Base-by-base conservation (phyloP, 805 yeast genomes). In the Kluyveromyces aestuarii region DNA sequence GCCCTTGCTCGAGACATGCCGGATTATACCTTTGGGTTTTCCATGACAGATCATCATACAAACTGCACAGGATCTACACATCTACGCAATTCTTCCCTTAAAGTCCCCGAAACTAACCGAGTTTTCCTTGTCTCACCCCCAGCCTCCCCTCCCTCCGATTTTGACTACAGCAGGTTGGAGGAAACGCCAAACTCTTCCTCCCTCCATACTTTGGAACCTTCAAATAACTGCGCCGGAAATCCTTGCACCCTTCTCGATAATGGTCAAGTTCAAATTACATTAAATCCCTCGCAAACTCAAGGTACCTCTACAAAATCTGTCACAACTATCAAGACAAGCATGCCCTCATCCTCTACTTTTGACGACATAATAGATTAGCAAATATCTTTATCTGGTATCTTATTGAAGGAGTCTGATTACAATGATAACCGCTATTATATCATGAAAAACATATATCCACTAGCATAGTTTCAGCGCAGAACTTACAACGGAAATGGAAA, bases 111-210 rank as follows among this genome's bases (percentile, higher is more conserved):
- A 40, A 53, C 62, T 39, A 55, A 61, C 8, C 58, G 64, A 44
- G 50, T 67, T 61, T 71, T 71, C 52, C 50, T 71, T 40, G 65
- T 71, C 6, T 69, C 74, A 0, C 75, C 75, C 7, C 74, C 74
- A 16, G 59, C 66, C 6, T 70, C 74, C 3, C 74, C 74, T 1
- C 73, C 74, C 6, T 68, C 69, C 4, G 74, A 57, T 19, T 71
- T 71, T 48, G 68, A 70, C 48, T 71, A 63, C 50, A 58, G 67
- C 13, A 58, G 56, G 38, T 60, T 62, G 25, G 75, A 71, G 49
- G 74, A 67, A 27, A 62, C 61, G 2, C 75, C 75, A 25, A 38
- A 44, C 43, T 50, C 48, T 10, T 19, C 46, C 37, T 21, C 38
- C 21, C 30, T 40, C 36, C 27, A 27, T 14, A 45, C 19, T 25